Evolutionary conservation across 352 stramenopile genomes (phyloP).

Genomic region (Blastocystis sp.): DNA sequence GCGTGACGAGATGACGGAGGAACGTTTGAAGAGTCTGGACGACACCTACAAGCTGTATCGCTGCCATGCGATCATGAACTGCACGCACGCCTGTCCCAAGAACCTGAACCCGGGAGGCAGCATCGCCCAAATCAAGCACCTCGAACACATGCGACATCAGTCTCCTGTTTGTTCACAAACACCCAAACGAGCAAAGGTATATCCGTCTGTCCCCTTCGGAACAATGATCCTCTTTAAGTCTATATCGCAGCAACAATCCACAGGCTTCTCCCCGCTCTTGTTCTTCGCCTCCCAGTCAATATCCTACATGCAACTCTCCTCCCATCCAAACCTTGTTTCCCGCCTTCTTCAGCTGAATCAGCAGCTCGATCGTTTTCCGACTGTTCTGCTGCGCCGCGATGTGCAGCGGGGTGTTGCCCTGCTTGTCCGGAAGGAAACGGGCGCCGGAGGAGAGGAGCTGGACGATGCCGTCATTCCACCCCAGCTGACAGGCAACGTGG

Average conservation of each 20-base stretch:
- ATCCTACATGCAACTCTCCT: background rate
- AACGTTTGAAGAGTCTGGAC: slow-evolving; percentile 84
- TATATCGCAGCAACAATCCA: slow-evolving; percentile 26
- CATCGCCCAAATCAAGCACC: slow-evolving; percentile 90
- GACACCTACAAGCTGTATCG: slow-evolving; percentile 65
- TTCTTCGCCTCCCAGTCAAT: slow-evolving; percentile 35
- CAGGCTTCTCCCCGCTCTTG: background rate
- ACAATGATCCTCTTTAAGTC: slow-evolving; percentile 23
- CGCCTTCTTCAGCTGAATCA: slow-evolving; percentile 2
- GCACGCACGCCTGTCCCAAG: slow-evolving; percentile 96
- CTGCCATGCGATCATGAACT: slow-evolving; percentile 67
- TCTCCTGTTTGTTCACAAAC: slow-evolving; percentile 13
- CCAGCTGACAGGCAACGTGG: background rate
- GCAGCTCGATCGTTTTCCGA: background rate
- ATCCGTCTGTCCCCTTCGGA: slow-evolving; percentile 5
- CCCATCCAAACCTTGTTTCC: background rate
- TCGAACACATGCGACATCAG: background rate
- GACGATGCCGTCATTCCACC: background rate
- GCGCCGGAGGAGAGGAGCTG: background rate
- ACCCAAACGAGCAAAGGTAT: slow-evolving; percentile 1
- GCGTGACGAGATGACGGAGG: slow-evolving; percentile 85
- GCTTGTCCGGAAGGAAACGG: slow-evolving; percentile 1
- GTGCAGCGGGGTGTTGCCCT: slow-evolving; percentile 17
- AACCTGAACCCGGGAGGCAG: slow-evolving; percentile 94
- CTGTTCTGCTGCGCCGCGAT: slow-evolving; percentile 7